Base-by-base conservation (phyloP, 148 eudicot genomes). In the Fagopyrum tataricum region DNA sequence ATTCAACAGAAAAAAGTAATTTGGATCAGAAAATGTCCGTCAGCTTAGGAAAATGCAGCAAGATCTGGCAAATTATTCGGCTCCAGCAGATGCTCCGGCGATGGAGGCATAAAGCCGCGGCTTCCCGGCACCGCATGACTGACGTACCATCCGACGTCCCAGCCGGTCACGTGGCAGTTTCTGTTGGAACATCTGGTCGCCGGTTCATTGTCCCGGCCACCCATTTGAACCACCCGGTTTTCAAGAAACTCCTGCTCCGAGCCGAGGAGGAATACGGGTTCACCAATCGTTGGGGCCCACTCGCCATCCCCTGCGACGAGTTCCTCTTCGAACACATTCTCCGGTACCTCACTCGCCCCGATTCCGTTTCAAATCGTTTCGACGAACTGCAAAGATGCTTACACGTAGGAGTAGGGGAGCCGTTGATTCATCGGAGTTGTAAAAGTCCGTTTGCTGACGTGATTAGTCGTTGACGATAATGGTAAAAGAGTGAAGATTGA, bases 181-280 rank as follows among this genome's bases (percentile, higher is more conserved):
- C 18, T 24, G 90, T 89, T 4, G 93, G 93, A 4, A 64, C 21
- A 5, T 55, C 37, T 9, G 41, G 75, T 0, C 70, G 73, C 31
- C 71, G 93, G 26, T 87, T 79, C 24, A 72, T 85, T 17, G 76
- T 89, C 0, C 83, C 82, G 2, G 84, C 84, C n/a, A 62, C 84
- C 51, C 71, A 87, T 75, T 77, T 89, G 62, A 87, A 87, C 67
- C 90, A 89, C 43, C 93, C 87, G 0, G 39, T 81, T 1, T 82
- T 89, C 74, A 75, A 61, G 76, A 76, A 72, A 8, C 73, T 89
- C 1, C 58, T 89, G 1, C 68, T 15, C 0, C 84, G 76, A 24
- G 84, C 90, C 0, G 88, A 85, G 71, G 85, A 86, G 4, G 93
- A 85, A 76, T 83, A 76, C 31, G 93, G 93, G 4, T 87, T 87